Conservation (phyloP, 2,329 filamentous ascomycete species). For the Epichloe scottii region DNA sequence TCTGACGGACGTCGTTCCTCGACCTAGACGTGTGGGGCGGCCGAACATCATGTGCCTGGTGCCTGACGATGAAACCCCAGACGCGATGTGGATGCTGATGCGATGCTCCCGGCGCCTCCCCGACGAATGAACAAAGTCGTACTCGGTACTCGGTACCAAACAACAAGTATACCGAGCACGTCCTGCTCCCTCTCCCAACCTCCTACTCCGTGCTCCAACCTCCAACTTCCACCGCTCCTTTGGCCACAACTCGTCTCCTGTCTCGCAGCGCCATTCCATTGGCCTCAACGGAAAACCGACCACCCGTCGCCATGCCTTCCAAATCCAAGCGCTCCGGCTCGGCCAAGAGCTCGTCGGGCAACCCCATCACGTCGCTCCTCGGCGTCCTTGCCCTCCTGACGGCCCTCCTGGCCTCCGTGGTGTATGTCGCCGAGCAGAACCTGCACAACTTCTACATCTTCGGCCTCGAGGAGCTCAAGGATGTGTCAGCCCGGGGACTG, state of each 20-base stretch:
- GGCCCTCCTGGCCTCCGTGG: conserved; percentile 39
- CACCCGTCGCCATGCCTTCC: conserved; percentile 5
- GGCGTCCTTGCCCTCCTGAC: conserved; percentile 39
- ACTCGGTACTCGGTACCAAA: too few relatives aligned
- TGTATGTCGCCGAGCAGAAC: conserved; percentile 45
- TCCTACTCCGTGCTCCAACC: too few relatives aligned
- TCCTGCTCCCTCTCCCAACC: too few relatives aligned
- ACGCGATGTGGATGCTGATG: too few relatives aligned
- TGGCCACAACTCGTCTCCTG: not conserved
- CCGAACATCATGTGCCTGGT: too few relatives aligned
- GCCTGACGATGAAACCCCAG: too few relatives aligned
- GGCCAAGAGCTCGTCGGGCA: conserved; percentile 6
- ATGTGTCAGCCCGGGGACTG: conserved; percentile 54
- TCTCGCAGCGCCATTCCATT: not conserved
- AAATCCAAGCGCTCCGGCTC: conserved; percentile 8
- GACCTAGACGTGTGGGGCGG: too few relatives aligned
- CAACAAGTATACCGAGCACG: too few relatives aligned
- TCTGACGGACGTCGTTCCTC: too few relatives aligned
- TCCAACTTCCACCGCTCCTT: too few relatives aligned
- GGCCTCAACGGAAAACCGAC: not conserved
- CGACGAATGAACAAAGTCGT: too few relatives aligned
- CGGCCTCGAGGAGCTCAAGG: conserved; percentile 52
- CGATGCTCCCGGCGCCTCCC: too few relatives aligned
- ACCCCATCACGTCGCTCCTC: conserved; percentile 22
- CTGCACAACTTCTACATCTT: conserved; percentile 65